phyloP scores from a whole-genome alignment of 768 basidiomycete genomes.

The Candolleomyces aberdarensis region DNA sequence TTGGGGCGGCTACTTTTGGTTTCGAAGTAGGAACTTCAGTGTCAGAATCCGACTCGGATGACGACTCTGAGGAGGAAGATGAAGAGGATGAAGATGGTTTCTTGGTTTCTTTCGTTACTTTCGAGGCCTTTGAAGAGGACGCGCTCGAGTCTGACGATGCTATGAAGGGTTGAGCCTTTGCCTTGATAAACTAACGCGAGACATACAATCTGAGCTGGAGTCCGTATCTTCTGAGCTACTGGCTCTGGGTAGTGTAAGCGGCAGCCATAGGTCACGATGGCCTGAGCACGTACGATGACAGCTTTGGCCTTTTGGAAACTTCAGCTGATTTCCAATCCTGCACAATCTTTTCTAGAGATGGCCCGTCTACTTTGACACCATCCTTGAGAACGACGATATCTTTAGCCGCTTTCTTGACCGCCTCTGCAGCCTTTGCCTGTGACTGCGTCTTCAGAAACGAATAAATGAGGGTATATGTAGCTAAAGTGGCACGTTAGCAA shows the following conservation, averaged over 20 bases:
- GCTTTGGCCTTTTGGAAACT: conserved; percentile 18
- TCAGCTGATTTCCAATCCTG: conserved; percentile 54
- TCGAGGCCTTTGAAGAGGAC: conserved; percentile 13
- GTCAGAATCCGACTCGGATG: conserved; percentile 25
- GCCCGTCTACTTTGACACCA: conserved; percentile 44
- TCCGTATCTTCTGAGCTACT: conserved; percentile 19
- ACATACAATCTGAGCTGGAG: conserved; percentile 20
- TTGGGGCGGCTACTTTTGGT: conserved; percentile 8
- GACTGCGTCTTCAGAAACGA: conserved; percentile 65
- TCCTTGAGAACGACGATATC: conserved; percentile 60
- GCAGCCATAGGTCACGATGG: conserved; percentile 1
- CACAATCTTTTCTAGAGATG: conserved; percentile 60
- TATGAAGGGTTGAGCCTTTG: background rate
- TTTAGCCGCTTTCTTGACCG: conserved; percentile 72
- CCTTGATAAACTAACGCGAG: background rate
- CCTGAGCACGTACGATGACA: conserved; percentile 17
- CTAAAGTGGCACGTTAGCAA: conserved; percentile 33
- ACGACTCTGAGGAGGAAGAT: conserved; percentile 21
- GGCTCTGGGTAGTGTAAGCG: background rate
- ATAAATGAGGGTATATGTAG: conserved; percentile 74
- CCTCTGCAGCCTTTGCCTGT: conserved; percentile 68
- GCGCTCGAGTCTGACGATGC: conserved; percentile 5
- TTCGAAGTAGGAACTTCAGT: conserved; percentile 4
- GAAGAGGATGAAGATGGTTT: conserved; percentile 16
- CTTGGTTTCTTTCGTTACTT: conserved; percentile 18